Evolutionary conservation across 495 filamentous ascomycete species (phyloP).

Genomic region (Viridothelium virens): DNA sequence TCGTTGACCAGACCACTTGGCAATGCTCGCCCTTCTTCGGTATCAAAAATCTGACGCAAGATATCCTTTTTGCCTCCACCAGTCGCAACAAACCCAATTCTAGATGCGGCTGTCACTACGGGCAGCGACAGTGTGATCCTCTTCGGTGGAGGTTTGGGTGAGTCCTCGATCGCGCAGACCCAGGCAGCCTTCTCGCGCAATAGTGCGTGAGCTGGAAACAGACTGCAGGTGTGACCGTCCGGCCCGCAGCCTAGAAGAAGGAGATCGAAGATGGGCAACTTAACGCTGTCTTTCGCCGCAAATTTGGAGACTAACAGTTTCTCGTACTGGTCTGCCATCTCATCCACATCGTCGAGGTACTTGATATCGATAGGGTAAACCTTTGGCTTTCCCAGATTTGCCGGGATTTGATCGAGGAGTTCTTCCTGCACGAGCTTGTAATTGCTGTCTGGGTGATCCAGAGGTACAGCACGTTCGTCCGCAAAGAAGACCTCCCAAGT

Average conservation of each 20-base stretch:
- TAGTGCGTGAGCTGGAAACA: conserved; percentile 85
- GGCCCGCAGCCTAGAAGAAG: conserved; percentile 87
- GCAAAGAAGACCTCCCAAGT: conserved; percentile 99
- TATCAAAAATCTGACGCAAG: conserved; percentile 82
- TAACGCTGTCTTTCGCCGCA: conserved; percentile 37
- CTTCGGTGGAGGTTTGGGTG: conserved; percentile 84
- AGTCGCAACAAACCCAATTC: conserved; percentile 85
- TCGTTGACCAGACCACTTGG: conserved; percentile 85
- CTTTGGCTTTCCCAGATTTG: conserved; percentile 52
- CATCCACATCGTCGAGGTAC: conserved; percentile 73
- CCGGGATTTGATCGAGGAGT: conserved; percentile 77
- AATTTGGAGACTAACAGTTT: conserved; percentile 64
- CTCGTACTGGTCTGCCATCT: conserved; percentile 90
- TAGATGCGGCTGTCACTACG: conserved; percentile 73
- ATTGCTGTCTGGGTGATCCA: conserved; percentile 89
- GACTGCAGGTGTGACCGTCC: conserved; percentile 92
- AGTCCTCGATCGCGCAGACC: conserved; percentile 84
- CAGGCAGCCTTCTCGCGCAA: conserved; percentile 84
- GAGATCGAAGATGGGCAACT: conserved; percentile 83
- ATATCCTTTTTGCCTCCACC: conserved; percentile 84
- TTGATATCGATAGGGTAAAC: conserved; percentile 70
- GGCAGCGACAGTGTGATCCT: conserved; percentile 88
- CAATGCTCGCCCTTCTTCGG: conserved; percentile 62
- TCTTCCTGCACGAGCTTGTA: conserved; percentile 80
- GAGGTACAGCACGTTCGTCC: conserved; percentile 89